Base-by-base conservation (phyloP, 495 filamentous ascomycete genomes). In the Penicillium turbatum region DNA sequence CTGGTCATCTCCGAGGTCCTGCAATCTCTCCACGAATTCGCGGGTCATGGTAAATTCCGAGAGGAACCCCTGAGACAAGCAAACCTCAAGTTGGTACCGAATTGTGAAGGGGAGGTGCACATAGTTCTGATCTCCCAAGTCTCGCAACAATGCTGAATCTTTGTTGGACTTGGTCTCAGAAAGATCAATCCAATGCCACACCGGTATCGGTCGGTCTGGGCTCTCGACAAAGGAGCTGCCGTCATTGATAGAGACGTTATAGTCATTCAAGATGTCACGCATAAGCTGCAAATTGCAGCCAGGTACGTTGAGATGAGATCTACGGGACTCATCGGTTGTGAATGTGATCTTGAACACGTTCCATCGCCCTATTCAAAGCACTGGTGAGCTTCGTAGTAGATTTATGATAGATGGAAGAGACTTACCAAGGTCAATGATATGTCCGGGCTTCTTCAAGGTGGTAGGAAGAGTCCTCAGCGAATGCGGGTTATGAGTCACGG, bases 81-180 rank as follows among this genome's bases (percentile, higher is more conserved):
- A 97, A 0, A 89, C 92, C 67, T 97, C 92, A 0, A 98, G 79
- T 67, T 96, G 92, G 61, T 97, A 97, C 8, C 89, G 82, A 2
- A 92, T 82, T 1, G 82, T 65, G 42, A 91, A 97, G 0, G 83
- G 73, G 4, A 98, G 74, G 19, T 72, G 54, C 1, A 76, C 48
- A 50, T 68, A 69, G 0, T 68, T 62, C 4, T 74, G 57, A 26
- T 79, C 55, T 2, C 61, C 61, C 40, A 66, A 55, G 11, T 61
- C 53, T 44, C 67, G 54, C 61, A 77, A 47, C 54, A 72, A 65
- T 41, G 26, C 63, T 41, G 41, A 54, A 19, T 35, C 21, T 15
- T 48, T 47, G 6, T 10, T 35, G 6, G 38, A 19, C 29, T 56
- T 51, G 29, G 57, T 37, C 10, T 63, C 62, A 10, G 57, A 51